Evolutionary conservation across 169 alveolate species (phyloP).

Genomic region (Babesia ovata): DNA sequence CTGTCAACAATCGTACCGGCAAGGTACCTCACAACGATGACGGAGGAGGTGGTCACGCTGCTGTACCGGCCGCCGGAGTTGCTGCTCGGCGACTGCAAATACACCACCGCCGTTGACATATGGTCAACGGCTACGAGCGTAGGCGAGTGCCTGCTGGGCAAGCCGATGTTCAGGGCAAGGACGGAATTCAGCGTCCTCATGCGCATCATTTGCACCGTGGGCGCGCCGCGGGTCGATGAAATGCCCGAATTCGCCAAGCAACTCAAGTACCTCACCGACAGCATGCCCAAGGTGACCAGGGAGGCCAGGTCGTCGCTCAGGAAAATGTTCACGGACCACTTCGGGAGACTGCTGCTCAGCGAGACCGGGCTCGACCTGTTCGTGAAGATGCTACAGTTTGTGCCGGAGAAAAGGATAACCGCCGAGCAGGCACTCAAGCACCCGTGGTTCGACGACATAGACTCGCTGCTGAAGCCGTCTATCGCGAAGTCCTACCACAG

Average conservation of each 20-base stretch:
- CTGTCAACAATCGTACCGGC: conserved; percentile 73
- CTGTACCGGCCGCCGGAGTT: conserved; percentile 82
- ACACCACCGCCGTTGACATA: conserved; percentile 74
- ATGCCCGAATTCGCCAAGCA: conserved; percentile 51
- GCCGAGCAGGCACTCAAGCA: conserved; percentile 83
- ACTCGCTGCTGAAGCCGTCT: conserved; percentile 49
- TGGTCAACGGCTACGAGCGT: conserved; percentile 80
- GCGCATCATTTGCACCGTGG: conserved; percentile 81
- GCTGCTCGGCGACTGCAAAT: conserved; percentile 68
- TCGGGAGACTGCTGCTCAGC: conserved; percentile 74
- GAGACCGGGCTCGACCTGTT: conserved; percentile 84
- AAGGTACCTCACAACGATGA: conserved; percentile 69
- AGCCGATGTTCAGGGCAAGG: conserved; percentile 88
- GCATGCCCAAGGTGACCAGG: conserved; percentile 70
- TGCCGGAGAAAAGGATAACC: conserved; percentile 81
- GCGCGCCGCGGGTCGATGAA: conserved; percentile 81
- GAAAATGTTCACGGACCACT: conserved; percentile 76
- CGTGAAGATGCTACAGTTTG: conserved; percentile 77
- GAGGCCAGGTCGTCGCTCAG: conserved; percentile 66
- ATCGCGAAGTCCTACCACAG: conserved; percentile 40
- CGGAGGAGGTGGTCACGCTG: conserved; percentile 79
- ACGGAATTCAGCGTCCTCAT: conserved; percentile 82
- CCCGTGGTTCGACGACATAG: conserved; percentile 81
- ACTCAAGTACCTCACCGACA: conserved; percentile 55
- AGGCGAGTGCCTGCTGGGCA: conserved; percentile 86